Conservation (phyloP, 768 basidiomycete species). For the Cystobasidium tubakii region DNA sequence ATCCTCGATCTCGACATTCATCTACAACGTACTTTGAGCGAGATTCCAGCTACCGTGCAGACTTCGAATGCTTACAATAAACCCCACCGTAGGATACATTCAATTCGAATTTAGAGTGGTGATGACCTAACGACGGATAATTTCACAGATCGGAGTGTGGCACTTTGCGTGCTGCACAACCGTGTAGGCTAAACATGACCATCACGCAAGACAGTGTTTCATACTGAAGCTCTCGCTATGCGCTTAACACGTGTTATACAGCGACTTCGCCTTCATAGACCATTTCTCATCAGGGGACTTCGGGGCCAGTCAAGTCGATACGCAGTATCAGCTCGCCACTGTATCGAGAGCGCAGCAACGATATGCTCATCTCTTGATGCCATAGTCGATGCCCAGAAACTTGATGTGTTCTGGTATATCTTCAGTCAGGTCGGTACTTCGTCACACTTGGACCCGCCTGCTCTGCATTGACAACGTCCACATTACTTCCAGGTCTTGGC, state of each 20-base stretch:
- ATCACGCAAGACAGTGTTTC: neutral
- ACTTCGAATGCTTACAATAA: slow-evolving; percentile 5
- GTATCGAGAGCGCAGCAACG: slow-evolving; percentile 1
- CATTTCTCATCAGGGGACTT: neutral
- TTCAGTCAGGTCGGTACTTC: neutral
- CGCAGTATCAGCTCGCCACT: neutral
- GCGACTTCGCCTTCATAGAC: neutral
- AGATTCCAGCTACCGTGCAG: neutral
- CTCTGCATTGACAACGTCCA: too few species aligned
- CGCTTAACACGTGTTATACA: neutral
- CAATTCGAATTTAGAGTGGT: neutral
- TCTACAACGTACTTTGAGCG: neutral
- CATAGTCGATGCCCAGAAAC: slow-evolving; percentile 3
- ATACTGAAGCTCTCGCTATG: neutral
- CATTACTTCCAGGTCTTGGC: neutral
- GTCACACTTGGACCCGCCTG: too few species aligned
- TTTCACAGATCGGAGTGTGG: slow-evolving; percentile 6
- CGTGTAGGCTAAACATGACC: neutral
- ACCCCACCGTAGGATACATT: neutral
- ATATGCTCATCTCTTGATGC: slow-evolving; percentile 5
- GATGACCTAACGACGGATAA: neutral
- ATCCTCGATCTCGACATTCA: neutral
- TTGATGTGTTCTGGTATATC: slow-evolving; percentile 1
- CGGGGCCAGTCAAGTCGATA: slow-evolving; percentile 1
- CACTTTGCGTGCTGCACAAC: neutral